Conservation (phyloP, 192 early-diverging fungal species). For the Geosiphon pyriformis region DNA sequence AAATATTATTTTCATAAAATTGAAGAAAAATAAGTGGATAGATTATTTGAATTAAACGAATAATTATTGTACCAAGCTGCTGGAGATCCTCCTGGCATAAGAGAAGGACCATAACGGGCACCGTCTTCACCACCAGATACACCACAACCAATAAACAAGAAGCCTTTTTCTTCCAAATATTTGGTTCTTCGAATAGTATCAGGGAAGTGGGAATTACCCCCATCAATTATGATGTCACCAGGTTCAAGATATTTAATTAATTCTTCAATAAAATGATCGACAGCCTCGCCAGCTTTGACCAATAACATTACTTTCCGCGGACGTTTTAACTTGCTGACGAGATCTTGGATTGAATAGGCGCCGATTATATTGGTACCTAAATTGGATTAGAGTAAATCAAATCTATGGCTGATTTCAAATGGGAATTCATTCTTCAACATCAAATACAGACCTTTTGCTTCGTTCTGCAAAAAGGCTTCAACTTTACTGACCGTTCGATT, state of each 20-base stretch:
- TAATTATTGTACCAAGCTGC: conserved; percentile 72
- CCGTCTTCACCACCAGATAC: conserved; percentile 99
- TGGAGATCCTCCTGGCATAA: conserved; percentile 96
- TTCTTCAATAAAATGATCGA: conserved; percentile 93
- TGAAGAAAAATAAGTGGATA: conserved; percentile 6
- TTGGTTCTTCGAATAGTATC: conserved; percentile 89
- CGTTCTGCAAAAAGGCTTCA: conserved; percentile 88
- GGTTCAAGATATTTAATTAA: conserved; percentile 81
- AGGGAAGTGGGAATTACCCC: conserved; percentile 98
- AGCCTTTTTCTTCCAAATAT: conserved; percentile 82
- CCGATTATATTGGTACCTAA: conserved; percentile 88
- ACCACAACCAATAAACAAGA: conserved; percentile 94
- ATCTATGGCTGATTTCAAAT: conserved; percentile 7
- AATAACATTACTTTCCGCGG: conserved; percentile 98
- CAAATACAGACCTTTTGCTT: conserved; percentile 80
- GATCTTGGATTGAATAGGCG: conserved; percentile 90
- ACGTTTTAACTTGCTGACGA: conserved; percentile 88
- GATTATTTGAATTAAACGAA: neutral
- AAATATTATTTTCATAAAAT: neutral
- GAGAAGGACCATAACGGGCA: conserved; percentile 90
- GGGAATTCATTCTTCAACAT: neutral
- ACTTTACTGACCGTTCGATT: conserved; percentile 96
- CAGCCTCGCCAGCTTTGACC: conserved; percentile 93
- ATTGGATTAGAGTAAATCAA: neutral
- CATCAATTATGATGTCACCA: conserved; percentile 97